phyloP scores from a whole-genome alignment of 2,329 filamentous ascomycete genomes.

The Curvularia lunata region DNA sequence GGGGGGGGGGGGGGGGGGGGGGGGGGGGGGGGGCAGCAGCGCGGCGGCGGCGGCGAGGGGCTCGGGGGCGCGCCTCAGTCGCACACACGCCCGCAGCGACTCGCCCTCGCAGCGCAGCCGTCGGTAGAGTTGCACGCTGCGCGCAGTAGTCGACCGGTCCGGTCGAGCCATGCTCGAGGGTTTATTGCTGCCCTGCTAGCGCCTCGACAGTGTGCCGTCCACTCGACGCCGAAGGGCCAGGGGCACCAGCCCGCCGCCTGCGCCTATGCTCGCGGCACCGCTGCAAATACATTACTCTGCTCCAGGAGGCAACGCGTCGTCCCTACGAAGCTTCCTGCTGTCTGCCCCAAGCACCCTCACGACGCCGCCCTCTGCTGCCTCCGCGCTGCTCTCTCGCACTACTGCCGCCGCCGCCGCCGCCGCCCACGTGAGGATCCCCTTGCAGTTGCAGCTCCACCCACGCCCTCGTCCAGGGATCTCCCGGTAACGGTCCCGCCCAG shows the following conservation, averaged over 20 bases:
- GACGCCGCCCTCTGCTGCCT: no score
- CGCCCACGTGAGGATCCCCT: conserved; percentile 16
- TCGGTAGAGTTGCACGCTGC: conserved; percentile 6
- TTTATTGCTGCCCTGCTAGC: conserved; percentile 17
- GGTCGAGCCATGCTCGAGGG: conserved; percentile 3
- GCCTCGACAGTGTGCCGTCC: conserved; percentile 8
- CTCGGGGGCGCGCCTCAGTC: no score
- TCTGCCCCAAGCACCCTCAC: no score
- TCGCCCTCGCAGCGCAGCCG: neutral
- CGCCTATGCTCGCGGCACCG: conserved; percentile 10
- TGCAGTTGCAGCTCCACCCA: conserved; percentile 14
- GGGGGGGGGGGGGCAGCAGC: no score
- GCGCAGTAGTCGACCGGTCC: neutral
- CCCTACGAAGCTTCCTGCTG: no score
- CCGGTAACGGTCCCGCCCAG: conserved; percentile 30
- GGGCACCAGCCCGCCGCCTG: conserved; percentile 4
- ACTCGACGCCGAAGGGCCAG: conserved; percentile 10
- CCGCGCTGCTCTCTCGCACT: neutral
- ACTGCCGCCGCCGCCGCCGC: neutral
- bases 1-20: no score
- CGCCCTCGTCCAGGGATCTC: conserved; percentile 27
- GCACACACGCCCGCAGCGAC: no score
- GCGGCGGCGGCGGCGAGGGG: no score
- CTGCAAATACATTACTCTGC: neutral
- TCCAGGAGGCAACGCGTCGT: no score